Evolutionary conservation across 257 asterid species (phyloP).

Genomic region (Nicotiana tabacum): DNA sequence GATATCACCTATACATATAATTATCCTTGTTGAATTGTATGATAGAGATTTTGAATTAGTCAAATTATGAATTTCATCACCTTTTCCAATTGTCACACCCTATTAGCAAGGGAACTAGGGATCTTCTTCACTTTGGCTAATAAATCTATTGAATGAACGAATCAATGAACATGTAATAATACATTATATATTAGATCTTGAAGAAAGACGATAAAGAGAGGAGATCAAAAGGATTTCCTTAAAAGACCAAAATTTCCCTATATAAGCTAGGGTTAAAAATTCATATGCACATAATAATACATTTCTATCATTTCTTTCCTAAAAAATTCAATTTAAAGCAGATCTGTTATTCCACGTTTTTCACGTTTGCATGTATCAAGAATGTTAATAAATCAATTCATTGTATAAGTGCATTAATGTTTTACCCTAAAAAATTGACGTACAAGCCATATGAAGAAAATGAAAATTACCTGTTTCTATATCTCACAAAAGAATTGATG

Average conservation of each 20-base stretch:
- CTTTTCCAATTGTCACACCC: not conserved
- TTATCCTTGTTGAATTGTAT: not conserved
- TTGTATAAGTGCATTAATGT: not conserved
- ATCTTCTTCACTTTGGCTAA: not conserved
- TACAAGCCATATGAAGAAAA: not conserved
- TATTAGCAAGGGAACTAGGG: not conserved
- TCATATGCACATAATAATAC: not conserved
- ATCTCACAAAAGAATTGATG: conserved; percentile 2
- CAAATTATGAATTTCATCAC: not conserved
- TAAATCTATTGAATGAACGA: not conserved
- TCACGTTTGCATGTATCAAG: not conserved
- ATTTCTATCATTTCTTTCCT: not conserved
- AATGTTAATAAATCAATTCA: not conserved
- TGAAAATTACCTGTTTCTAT: conserved; percentile 3
- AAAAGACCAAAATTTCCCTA: not conserved
- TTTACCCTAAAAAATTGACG: not conserved
- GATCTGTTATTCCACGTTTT: not conserved
- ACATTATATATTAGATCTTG: not conserved
- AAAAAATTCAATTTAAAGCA: not conserved
- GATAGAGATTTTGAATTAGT: not conserved
- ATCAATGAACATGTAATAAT: not conserved
- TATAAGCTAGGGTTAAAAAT: not conserved
- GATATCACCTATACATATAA: not conserved
- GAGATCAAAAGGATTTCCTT: not conserved
- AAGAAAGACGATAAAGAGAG: not conserved